These are phyloP conservation scores for Fusarium domesticum DNA, from an alignment of 2,329 filamentous ascomycete species.

Conservation along the genomic window DNA sequence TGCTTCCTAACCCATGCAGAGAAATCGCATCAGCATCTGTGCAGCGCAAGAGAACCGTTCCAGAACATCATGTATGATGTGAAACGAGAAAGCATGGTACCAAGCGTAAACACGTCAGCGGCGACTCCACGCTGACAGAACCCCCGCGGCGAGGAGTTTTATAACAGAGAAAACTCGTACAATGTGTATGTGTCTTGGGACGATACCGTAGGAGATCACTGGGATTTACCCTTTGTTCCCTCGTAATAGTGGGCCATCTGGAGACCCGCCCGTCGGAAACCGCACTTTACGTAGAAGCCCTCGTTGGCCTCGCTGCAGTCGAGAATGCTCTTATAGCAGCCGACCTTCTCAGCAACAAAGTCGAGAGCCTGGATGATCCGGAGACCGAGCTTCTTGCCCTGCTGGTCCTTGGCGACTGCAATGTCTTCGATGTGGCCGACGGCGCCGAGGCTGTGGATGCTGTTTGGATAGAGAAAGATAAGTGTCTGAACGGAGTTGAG, in stretches of 20 bases:
- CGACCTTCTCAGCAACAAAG: constrained; percentile 79
- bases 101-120: neutral
- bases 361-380: constrained; percentile 93
- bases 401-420: constrained; percentile 89
- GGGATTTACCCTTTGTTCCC: constrained; percentile 46
- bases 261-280: constrained; percentile 84
- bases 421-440: constrained; percentile 99
- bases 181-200: neutral
- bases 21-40: constrained; percentile 26
- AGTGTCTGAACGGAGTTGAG: constrained; percentile 10
- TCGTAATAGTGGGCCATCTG: constrained; percentile 98
- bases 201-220: constrained; percentile 19
- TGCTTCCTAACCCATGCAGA: constrained; percentile 28
- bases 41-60: too few species aligned
- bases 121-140: neutral
- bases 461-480: constrained; percentile 32
- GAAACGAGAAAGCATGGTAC: constrained; percentile 10
- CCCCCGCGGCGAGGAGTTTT: neutral
- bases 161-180: neutral
- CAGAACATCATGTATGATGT: too few species aligned
- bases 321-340: constrained; percentile 96
- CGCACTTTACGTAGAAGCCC: constrained; percentile 97
- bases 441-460: constrained; percentile 74
- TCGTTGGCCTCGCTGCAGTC: constrained; percentile 96
- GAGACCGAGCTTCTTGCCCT: constrained; percentile 93